Evolutionary conservation across 208 protist genomes (phyloP).

Genomic region (Naegleria fowleri): DNA sequence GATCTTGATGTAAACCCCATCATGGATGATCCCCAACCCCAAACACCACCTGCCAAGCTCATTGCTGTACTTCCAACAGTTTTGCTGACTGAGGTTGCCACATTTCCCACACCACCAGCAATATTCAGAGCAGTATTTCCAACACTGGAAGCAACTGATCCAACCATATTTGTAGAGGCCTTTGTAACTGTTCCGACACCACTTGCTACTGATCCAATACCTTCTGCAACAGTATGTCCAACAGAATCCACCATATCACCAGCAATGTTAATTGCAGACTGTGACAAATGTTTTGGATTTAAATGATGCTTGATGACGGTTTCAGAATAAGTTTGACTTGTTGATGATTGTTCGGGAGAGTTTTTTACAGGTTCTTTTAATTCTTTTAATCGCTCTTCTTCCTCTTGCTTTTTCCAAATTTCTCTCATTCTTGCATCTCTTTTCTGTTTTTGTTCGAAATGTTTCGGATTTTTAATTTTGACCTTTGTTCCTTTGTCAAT

Average conservation of each 20-base stretch:
- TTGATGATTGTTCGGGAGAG: background rate
- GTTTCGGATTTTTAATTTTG: background rate
- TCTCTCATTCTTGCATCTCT: background rate
- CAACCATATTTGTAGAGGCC: background rate
- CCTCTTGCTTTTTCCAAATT: background rate
- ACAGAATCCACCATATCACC: background rate
- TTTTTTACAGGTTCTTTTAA: background rate
- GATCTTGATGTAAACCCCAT: too few relatives aligned
- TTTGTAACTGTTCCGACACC: background rate
- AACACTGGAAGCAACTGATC: background rate
- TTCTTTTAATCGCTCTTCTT: background rate
- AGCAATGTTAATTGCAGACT: background rate
- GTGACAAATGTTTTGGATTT: background rate
- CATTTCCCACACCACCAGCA: background rate
- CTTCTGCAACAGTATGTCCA: background rate
- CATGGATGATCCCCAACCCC: too few relatives aligned
- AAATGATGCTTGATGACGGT: too few relatives aligned
- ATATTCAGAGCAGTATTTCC: background rate
- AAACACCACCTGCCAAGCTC: too few relatives aligned
- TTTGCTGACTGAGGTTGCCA: background rate
- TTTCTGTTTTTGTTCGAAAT: background rate
- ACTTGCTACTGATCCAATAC: background rate
- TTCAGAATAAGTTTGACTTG: too few relatives aligned
- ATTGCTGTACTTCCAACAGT: background rate
- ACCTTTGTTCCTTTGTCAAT: background rate